Evolutionary conservation across 1,284 basidiomycete species (phyloP).

Genomic region (Cutaneotrichosporon cavernicola): DNA sequence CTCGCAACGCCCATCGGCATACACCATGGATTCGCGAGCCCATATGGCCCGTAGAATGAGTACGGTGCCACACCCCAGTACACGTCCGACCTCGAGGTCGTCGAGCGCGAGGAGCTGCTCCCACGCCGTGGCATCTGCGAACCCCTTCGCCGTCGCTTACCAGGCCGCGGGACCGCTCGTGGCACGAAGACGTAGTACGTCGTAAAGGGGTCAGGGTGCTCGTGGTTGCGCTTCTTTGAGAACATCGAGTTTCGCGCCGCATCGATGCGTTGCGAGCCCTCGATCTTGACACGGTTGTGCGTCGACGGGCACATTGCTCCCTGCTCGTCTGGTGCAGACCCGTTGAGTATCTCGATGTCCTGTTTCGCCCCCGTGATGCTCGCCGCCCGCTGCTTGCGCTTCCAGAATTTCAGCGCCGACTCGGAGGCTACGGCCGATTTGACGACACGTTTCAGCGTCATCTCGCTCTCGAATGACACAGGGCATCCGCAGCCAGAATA

Average conservation of each 20-base stretch:
- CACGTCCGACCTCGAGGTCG: constrained; percentile 1
- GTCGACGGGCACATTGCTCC: constrained; percentile 21
- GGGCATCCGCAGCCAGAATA: constrained; percentile 27
- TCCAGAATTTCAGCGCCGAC: constrained; percentile 19
- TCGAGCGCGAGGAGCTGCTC: neutral
- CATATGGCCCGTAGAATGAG: constrained; percentile 6
- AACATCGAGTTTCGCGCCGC: neutral
- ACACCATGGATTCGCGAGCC: constrained; percentile 10
- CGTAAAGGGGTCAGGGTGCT: constrained; percentile 20
- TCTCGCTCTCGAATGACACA: neutral
- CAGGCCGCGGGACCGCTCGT: constrained; percentile 8
- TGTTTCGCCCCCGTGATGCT: constrained; percentile 6
- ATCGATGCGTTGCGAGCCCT: constrained; percentile 3
- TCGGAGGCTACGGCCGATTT: neutral
- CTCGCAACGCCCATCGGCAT: constrained; percentile 3
- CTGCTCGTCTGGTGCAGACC: constrained; percentile 13
- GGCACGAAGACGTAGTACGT: constrained; percentile 18
- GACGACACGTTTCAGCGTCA: neutral
- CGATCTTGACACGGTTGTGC: constrained; percentile 20
- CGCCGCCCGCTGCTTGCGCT: neutral
- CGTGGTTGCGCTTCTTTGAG: neutral
- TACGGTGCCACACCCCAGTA: constrained; percentile 26
- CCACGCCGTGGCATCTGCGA: neutral
- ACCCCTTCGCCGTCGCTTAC: neutral
- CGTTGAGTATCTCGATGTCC: neutral